Evolutionary conservation across 768 basidiomycete species (phyloP).

Genomic region (Boletus sensibilis): DNA sequence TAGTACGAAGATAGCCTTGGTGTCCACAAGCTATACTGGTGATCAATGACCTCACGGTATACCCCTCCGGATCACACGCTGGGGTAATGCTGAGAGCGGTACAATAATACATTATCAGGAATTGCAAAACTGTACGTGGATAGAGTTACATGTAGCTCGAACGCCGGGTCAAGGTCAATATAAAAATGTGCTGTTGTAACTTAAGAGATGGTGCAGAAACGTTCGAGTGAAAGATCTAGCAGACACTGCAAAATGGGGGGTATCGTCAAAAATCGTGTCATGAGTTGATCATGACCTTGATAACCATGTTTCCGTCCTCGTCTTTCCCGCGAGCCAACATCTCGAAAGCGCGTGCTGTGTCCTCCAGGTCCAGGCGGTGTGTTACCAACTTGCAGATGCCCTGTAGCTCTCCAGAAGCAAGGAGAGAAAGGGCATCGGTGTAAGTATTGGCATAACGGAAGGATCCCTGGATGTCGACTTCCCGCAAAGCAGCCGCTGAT

Average conservation of each 20-base stretch:
- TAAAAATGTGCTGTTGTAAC: slow-evolving; percentile 13
- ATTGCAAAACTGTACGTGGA: slow-evolving; percentile 10
- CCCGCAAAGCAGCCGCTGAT: slow-evolving; percentile 76
- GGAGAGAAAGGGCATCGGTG: slow-evolving; percentile 76
- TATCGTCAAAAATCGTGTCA: slow-evolving; percentile 14
- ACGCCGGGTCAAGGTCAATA: slow-evolving; percentile 9
- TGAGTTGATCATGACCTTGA: slow-evolving; percentile 83
- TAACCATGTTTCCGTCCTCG: slow-evolving; percentile 74
- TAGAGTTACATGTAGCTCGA: slow-evolving; percentile 27
- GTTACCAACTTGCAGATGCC: slow-evolving; percentile 76
- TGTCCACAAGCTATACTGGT: neutral
- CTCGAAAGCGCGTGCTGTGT: slow-evolving; percentile 77
- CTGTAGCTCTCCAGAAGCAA: slow-evolving; percentile 60
- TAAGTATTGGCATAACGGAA: slow-evolving; percentile 94
- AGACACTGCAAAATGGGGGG: slow-evolving; percentile 1
- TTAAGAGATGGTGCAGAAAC: slow-evolving; percentile 9
- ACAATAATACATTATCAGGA: slow-evolving; percentile 1
- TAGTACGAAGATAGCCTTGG: slow-evolving; percentile 5
- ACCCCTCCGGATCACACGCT: neutral
- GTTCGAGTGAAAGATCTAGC: slow-evolving; percentile 8
- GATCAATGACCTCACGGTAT: slow-evolving; percentile 15
- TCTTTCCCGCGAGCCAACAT: slow-evolving; percentile 75
- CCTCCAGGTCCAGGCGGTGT: slow-evolving; percentile 66
- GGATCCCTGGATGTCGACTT: slow-evolving; percentile 90
- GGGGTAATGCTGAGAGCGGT: neutral